Base-by-base conservation (phyloP, 495 filamentous ascomycete genomes). In the Penicillium dipodomyicola region DNA sequence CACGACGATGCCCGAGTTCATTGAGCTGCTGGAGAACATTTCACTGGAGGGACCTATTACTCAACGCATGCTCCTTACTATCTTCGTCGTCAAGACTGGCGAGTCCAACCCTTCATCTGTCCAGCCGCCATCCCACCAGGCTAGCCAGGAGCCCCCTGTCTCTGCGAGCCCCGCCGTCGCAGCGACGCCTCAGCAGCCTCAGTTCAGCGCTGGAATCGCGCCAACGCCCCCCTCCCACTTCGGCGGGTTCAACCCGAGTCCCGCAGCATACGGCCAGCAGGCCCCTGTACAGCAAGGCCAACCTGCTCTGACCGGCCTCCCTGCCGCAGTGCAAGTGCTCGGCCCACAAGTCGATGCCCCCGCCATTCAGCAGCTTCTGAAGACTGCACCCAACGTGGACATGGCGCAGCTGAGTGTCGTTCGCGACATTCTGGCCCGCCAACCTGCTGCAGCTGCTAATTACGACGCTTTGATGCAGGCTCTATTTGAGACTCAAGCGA, bases 21-120 rank as follows among this genome's bases (percentile, higher is more conserved):
- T 96, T 60, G 79, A 87, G 51, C 84, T 91, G 53, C 70, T 96
- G 17, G 86, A 85, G 54, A 85, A 91, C 57, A 87, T 87, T 68
- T 78, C 80, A 27, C 77, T 93, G 49, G 87, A 90, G 30, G 77
- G 82, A 50, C 76, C 78, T 10, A 81, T 84, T 14, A 71, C 83
- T 1, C 84, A 90, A 56, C 86, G 87, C 9, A 81, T 88, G 70
- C 78, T 96, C 25, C 79, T 96, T 15, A 80, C 88, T 50, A 85
- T 88, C 9, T 87, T 95, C 57, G 89, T 94, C 10, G 84, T 88
- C 59, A 83, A 88, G 48, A 79, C 70, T 0, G 56, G 71, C 39
- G 73, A 77, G 8, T 76, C 74, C 6, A 70, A 74, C 61, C 60
- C 77, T 48, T 54, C 72, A 25, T 76, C 83, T 43, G 65, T 78